Conservation (phyloP, 2,329 filamentous ascomycete species). For the Fusarium praegraminearum region DNA sequence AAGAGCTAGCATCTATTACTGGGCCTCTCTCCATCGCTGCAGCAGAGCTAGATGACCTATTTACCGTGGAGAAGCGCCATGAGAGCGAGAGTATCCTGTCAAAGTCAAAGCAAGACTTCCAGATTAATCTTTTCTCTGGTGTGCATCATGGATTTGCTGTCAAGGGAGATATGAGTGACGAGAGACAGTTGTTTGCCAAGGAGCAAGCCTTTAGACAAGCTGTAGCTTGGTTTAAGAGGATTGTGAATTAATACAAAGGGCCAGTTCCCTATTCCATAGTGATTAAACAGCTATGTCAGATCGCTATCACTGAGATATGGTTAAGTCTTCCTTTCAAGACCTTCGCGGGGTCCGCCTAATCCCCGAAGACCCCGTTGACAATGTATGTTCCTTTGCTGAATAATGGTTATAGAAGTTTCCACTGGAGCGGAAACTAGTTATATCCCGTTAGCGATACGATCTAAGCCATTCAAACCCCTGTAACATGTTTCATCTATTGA, state of each 20-base stretch:
- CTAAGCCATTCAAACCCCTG: too few species aligned
- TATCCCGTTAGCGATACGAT: too few species aligned
- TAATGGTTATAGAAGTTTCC: too few species aligned
- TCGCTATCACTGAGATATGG: too few species aligned
- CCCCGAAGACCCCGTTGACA: too few species aligned
- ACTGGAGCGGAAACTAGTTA: too few species aligned
- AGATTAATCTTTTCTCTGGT: slow-evolving; percentile 80
- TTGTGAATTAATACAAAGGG: neutral
- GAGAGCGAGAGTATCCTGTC: slow-evolving; percentile 71
- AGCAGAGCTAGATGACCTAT: slow-evolving; percentile 73
- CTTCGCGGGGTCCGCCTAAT: too few species aligned
- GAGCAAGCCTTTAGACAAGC: slow-evolving; percentile 86
- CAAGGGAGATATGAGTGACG: slow-evolving; percentile 68
- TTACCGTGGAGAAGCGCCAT: slow-evolving; percentile 72
- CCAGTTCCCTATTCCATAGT: too few species aligned
- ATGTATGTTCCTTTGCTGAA: too few species aligned
- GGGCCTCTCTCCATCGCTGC: slow-evolving; percentile 76
- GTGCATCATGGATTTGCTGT: slow-evolving; percentile 82
- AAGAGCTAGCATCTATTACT: slow-evolving; percentile 74
- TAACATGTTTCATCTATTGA: too few species aligned
- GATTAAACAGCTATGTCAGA: too few species aligned
- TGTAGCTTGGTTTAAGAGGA: slow-evolving; percentile 73
- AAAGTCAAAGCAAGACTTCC: slow-evolving; percentile 71
- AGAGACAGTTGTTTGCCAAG: slow-evolving; percentile 75
- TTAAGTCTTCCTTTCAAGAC: too few species aligned